Base-by-base conservation (phyloP, 345 rosid genomes). In the Sapria himalayana region DNA sequence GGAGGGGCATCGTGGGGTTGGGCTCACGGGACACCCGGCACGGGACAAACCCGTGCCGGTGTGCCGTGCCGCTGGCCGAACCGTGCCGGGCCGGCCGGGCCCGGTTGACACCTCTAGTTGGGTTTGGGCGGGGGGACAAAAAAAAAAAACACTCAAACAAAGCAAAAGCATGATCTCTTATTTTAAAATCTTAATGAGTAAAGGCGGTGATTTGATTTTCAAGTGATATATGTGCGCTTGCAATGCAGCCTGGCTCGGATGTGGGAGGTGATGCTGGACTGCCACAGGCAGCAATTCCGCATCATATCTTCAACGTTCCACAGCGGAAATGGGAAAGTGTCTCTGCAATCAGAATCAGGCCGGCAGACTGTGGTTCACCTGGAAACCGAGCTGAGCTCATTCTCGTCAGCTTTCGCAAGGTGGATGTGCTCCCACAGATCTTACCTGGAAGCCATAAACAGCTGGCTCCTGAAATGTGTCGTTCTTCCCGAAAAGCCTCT, bases 201-300 rank as follows among this genome's bases (percentile, higher is more conserved):
- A n/a, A n/a, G n/a, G n/a, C n/a, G n/a, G n/a, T n/a, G n/a, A n/a
- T n/a, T n/a, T n/a, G n/a, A n/a, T n/a, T n/a, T n/a, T n/a, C n/a
- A n/a, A n/a, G n/a, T n/a, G n/a, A n/a, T n/a, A n/a, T n/a, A n/a
- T n/a, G n/a, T n/a, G n/a, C n/a, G n/a, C n/a, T n/a, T n/a, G n/a
- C n/a, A n/a, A n/a, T 22, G 39, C 76, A 89, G 98, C 74, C 60
- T 89, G 54, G 69, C 72, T 45, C 74, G 91, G 47, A 89, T 89
- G 95, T 89, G 98, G 98, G 79, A 72, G 56, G 91, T 72, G 23
- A 89, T 82, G 95, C 54, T 47, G 29, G 86, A 82, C 60, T 89
- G 91, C 66, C 95, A 89, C 58, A 65, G 51, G 62, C 78, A 53
- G 45, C 98, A 89, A 67, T 64, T 58, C 56, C 52, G 49, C 46